Percentiles rank a stretch among this genome's conserved stretches.
phyloP scores from a whole-genome alignment of 306 rosid genomes.

The Biancaea sappan region DNA sequence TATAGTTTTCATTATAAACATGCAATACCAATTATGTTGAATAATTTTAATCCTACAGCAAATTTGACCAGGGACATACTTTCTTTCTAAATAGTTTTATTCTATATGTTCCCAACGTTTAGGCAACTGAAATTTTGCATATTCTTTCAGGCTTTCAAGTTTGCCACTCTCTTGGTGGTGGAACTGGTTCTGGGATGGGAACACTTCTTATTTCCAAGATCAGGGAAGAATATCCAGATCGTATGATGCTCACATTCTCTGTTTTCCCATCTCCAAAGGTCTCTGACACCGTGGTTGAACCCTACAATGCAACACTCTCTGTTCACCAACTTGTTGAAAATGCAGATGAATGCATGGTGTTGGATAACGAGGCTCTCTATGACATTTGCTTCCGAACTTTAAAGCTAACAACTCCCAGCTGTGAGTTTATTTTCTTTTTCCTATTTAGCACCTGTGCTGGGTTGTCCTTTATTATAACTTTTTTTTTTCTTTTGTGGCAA shows the following conservation, averaged over 20 bases:
- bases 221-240: conserved; percentile 64
- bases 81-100: not conserved
- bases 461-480: not conserved
- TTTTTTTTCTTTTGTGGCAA: not conserved
- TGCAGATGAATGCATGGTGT: conserved; percentile 70
- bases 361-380: conserved; percentile 67
- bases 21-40: too few species aligned
- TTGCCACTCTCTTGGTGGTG: conserved; percentile 71
- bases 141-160: conserved; percentile 58
- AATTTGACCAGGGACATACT: not conserved
- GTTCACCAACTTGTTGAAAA: conserved; percentile 72
- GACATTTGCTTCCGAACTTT: conserved; percentile 68
- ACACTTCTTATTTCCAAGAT: conserved; percentile 66
- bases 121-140: not conserved
- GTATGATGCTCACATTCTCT: conserved; percentile 71
- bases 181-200: conserved; percentile 75
- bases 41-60: not conserved
- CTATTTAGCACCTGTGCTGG: not conserved
- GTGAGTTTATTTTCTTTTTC: conserved; percentile 29
- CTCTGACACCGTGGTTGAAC: conserved; percentile 67
- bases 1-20: too few species aligned
- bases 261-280: conserved; percentile 73
- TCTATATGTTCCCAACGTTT: not conserved
- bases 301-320: conserved; percentile 63
- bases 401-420: conserved; percentile 67